Percentiles rank a stretch among this genome's conserved stretches.
These are phyloP conservation scores for Canariomyces notabilis DNA, from an alignment of 2,329 filamentous ascomycete genomes.

Conservation along the genomic window DNA sequence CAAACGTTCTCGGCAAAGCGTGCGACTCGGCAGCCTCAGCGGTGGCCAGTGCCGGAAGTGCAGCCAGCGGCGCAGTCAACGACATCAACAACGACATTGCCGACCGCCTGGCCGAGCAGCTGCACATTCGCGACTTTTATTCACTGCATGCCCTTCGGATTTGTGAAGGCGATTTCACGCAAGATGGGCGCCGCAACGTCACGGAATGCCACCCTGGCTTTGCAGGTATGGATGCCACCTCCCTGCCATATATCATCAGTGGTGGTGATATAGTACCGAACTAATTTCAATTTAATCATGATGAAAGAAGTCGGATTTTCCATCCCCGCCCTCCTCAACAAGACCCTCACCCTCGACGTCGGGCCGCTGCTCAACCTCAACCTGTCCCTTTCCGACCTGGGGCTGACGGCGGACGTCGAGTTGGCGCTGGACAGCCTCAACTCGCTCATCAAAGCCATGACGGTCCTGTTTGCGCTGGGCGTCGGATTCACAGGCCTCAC, in stretches of 20 bases:
- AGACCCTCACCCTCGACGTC: constrained; percentile 6
- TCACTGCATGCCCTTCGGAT: constrained; percentile 17
- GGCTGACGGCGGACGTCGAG: constrained; percentile 17
- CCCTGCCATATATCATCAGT: background rate
- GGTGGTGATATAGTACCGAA: no score
- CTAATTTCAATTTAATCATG: no score
- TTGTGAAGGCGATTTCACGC: constrained; percentile 19
- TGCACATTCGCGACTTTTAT: constrained; percentile 19
- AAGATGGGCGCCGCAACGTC: background rate
- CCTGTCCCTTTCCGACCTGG: constrained; percentile 17
- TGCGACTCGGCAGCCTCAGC: constrained; percentile 12
- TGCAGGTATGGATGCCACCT: background rate
- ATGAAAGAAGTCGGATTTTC: background rate
- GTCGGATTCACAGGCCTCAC: constrained; percentile 16
- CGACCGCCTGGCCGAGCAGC: constrained; percentile 1
- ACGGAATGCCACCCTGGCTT: constrained; percentile 12
- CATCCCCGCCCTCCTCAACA: constrained; percentile 9
- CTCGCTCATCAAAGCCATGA: constrained; percentile 17
- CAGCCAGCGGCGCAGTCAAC: constrained; percentile 3
- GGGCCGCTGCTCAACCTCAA: constrained; percentile 18
- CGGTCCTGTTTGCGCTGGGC: constrained; percentile 21
- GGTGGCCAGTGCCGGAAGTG: constrained; percentile 6
- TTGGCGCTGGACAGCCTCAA: constrained; percentile 18
- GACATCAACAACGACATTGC: constrained; percentile 10
- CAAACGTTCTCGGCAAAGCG: constrained; percentile 5